Evolutionary conservation across 1,139 yeast species (phyloP), one percentile per base, ranked within the genome.

Genomic region (Hemisphaericaspora xylofermentans): DNA sequence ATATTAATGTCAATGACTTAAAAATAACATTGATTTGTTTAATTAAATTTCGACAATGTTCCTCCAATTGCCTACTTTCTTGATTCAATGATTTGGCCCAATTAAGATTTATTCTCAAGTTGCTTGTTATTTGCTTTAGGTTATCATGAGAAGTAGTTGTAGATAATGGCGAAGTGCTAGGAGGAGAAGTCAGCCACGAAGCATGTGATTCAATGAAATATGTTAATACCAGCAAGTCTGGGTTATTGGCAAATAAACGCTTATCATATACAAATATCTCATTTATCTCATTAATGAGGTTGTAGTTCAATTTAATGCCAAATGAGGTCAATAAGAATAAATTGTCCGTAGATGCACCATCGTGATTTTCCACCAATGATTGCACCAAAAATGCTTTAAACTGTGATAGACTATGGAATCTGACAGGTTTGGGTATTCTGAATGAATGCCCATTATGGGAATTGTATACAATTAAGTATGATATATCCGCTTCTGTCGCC

Each of bases 231-330:
- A 13, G 31, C 3, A 19, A 35, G 17, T 46, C 49, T 9, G 43
- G 45, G 21, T 34, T 27, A 28, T 40, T 35, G 3, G 51, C 50
- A 47, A 82, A 82, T 36, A 77, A 59, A 39, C 79, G 64, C 53
- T 82, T 76, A 54, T 83, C 87, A 58, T 71, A 82, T 1, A 78
- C 79, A 56, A 74, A 83, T 3, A 83, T 65, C 42, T 80, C 84
- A 40, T 63, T 63, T 26, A 66, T 51, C 38, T 71, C 76, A 48
- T 68, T 66, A 38, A 77, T 63, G 54, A 74, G 71, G 30, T 70
- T 65, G 50, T 70, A 79, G 56, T 77, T 80, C 49, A 83, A 64
- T 51, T 76, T 80, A 36, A 76, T 71, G 0, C 89, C 93, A 60
- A 76, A 82, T 2, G 87, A 78, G 1, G 86, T 74, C 34, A 84